Percentiles rank a stretch among this genome's conserved stretches.
phyloP scores from a whole-genome alignment of 2,329 filamentous ascomycete species.

The Penicillium fuscoglaucum region DNA sequence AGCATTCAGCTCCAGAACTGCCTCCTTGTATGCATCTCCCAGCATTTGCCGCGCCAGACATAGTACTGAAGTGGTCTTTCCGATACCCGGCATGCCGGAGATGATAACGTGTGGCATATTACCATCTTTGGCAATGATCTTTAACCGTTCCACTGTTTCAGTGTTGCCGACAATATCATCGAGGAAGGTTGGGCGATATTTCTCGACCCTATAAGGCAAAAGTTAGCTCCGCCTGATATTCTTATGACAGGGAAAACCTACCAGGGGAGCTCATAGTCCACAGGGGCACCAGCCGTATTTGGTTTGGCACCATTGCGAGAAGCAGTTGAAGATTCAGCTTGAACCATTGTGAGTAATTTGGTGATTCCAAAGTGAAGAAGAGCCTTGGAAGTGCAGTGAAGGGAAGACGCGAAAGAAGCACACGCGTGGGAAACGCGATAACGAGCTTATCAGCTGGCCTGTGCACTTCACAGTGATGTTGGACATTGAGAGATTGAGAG shows the following conservation, averaged over 20 bases:
- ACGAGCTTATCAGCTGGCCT: constrained; percentile 21
- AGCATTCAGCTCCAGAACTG: constrained; percentile 92
- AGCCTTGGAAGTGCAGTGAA: constrained; percentile 5
- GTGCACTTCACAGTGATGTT: background rate
- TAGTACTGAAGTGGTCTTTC: constrained; percentile 94
- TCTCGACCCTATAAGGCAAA: constrained; percentile 77
- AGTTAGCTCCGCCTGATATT: constrained; percentile 14
- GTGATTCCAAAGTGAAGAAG: background rate
- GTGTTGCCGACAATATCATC: constrained; percentile 98
- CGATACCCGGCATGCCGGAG: constrained; percentile 98
- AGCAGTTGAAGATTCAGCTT: constrained; percentile 51
- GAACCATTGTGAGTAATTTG: constrained; percentile 36
- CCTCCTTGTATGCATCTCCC: constrained; percentile 94
- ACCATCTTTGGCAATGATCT: constrained; percentile 97
- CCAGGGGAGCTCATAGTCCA: constrained; percentile 53
- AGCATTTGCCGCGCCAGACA: constrained; percentile 90
- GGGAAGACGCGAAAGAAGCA: constrained; percentile 31
- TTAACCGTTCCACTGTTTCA: constrained; percentile 93
- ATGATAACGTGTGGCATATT: constrained; percentile 99
- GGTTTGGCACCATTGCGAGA: constrained; percentile 45
- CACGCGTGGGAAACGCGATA: constrained; percentile 31
- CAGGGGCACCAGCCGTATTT: constrained; percentile 41
- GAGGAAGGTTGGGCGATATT: constrained; percentile 91
- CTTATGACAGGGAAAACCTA: constrained; percentile 23
- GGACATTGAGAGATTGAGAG: background rate